These are phyloP conservation scores for Phytophthora nicotianae DNA, from an alignment of 352 stramenopile species.

Conservation along the genomic window DNA sequence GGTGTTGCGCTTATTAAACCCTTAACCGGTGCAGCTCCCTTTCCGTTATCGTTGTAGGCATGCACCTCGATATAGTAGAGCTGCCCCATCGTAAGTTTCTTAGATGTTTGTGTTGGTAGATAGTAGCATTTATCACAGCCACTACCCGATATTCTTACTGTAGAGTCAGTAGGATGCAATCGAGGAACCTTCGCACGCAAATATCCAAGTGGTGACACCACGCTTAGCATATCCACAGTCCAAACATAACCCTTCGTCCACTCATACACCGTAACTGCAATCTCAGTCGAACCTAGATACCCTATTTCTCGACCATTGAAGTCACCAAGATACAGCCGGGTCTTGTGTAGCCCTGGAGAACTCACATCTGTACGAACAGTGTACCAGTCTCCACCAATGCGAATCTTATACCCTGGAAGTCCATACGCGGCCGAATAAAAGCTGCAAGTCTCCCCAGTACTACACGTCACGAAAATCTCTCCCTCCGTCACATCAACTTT, in stretches of 20 bases:
- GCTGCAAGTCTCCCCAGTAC: conserved; percentile 46
- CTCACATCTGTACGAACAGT: conserved; percentile 53
- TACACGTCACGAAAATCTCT: conserved; percentile 67
- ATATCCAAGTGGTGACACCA: conserved; percentile 46
- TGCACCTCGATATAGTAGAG: conserved; percentile 90
- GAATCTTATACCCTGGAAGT: conserved; percentile 59
- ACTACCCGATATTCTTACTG: conserved; percentile 44
- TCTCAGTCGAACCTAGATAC: conserved; percentile 50
- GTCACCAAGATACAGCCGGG: conserved; percentile 67
- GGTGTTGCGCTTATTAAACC: conserved; percentile 56
- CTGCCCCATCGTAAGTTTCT: conserved; percentile 55
- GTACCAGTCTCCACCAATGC: conserved; percentile 74
- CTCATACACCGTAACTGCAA: conserved; percentile 55
- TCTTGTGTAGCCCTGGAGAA: conserved; percentile 45
- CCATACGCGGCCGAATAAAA: conserved; percentile 62
- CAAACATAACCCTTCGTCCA: conserved; percentile 79
- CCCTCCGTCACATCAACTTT: conserved; percentile 65
- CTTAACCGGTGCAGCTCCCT: conserved; percentile 44
- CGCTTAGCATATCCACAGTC: conserved; percentile 58
- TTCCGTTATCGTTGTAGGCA: conserved; percentile 78
- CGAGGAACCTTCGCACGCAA: conserved; percentile 64
- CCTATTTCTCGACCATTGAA: conserved; percentile 59
- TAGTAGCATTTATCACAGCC: conserved; percentile 74
- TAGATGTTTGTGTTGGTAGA: conserved; percentile 57
- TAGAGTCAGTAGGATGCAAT: conserved; percentile 48